Conservation (phyloP, 305 asterid species). For the Withania somnifera region DNA sequence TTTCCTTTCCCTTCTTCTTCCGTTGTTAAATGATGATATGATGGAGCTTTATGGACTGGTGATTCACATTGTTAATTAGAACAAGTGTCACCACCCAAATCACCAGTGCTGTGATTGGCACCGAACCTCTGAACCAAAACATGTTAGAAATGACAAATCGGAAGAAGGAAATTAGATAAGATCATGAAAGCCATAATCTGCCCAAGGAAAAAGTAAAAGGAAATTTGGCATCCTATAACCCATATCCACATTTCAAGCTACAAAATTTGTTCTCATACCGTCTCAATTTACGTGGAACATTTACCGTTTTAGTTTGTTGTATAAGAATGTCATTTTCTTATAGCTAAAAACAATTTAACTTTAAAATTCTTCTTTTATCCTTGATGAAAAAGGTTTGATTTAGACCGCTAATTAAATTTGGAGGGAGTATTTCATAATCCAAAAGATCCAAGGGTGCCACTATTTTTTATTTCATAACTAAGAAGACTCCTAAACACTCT, state of each 20-base stretch:
- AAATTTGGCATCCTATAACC: not conserved
- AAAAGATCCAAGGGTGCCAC: not conserved
- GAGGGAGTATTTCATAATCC: not conserved
- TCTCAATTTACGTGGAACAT: not conserved
- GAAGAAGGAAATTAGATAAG: not conserved
- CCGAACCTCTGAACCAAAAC: not conserved
- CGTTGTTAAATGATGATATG: not conserved
- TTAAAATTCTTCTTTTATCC: no score
- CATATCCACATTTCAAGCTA: not conserved
- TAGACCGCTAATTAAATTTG: no score
- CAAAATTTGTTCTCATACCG: not conserved
- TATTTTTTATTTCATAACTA: no score
- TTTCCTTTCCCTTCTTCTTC: not conserved
- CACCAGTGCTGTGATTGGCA: no score
- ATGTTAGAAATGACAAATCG: not conserved
- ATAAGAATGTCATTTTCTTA: not conserved
- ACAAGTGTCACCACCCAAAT: not conserved
- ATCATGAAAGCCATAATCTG: not conserved
- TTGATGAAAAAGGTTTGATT: no score
- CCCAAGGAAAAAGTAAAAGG: not conserved
- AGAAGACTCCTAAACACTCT: no score
- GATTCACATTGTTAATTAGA: not conserved
- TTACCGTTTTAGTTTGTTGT: not conserved
- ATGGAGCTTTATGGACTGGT: slow-evolving; percentile 11
- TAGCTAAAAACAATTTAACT: not conserved